Evolutionary conservation across 495 filamentous ascomycete genomes (phyloP), one percentile per base, ranked within the genome.

Genomic region (Aspergillus saccharolyticus): DNA sequence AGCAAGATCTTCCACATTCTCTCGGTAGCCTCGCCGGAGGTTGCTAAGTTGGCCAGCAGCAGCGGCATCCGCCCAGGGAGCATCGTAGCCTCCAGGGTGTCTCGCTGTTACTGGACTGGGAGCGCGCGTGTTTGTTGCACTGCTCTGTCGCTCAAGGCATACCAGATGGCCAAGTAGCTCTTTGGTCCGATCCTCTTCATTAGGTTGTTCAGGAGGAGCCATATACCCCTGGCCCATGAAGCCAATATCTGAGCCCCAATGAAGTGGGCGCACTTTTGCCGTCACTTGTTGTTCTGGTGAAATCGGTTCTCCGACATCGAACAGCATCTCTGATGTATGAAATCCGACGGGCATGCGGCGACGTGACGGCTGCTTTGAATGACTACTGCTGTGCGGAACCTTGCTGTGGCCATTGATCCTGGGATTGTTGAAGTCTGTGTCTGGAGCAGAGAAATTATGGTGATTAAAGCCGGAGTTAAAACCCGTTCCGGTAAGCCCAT

Each of bases 241-340:
- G 52, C 74, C 78, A 5, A 76, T 64, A 69, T 90, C 87, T 0
- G 87, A 86, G 18, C 87, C 87, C 78, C 82, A 90, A 17, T 80
- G 81, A 22, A 87, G 68, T 16, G 67, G 65, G 15, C 72, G 69
- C 19, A 63, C 66, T 55, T 75, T 76, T 9, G 68, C 60, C 22
- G 68, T 70, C 12, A 69, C 65, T 57, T 77, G 75, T 53, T 74
- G 71, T 42, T 77, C 75, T 18, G 59, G 64, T 9, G 72, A 70
- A 28, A 73, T 70, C 1, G 75, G 72, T 22, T 77, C 68, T 20
- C 68, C 70, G 10, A 72, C 68, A 62, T 76, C 72, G 48, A 78
- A 78, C 9, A 76, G 66, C 74, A 77, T 77, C 49, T 77, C 69
- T 6, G 72, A 66, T 5, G 75, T 77, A 54, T 78, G 75, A 44